Conservation (phyloP, 208 protist species). For the Phytomonas sp. region DNA sequence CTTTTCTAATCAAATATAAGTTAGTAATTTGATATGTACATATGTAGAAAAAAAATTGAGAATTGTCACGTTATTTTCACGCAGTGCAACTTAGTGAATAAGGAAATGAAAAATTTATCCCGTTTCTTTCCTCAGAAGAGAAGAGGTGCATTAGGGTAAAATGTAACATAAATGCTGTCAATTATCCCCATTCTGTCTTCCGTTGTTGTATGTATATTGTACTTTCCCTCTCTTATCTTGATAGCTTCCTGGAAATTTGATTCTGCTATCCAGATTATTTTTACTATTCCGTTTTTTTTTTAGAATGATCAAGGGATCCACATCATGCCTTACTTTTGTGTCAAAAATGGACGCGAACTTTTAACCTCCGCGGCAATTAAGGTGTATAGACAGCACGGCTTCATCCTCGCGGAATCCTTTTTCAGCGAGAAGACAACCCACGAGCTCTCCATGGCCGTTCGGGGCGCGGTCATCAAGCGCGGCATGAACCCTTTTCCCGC, state of each 20-base stretch:
- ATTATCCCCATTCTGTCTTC: neutral
- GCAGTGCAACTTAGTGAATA: neutral
- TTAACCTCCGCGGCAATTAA: slow-evolving; percentile 36
- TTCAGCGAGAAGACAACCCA: slow-evolving; percentile 12
- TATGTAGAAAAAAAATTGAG: neutral
- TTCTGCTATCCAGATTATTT: neutral
- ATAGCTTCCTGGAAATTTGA: neutral
- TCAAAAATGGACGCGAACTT: slow-evolving; percentile 29
- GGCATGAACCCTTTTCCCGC: slow-evolving; percentile 49
- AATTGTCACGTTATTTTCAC: neutral
- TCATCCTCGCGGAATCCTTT: slow-evolving; percentile 41
- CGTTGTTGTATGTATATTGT: neutral
- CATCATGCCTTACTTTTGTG: slow-evolving; percentile 12
- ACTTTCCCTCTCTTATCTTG: slow-evolving; percentile 5
- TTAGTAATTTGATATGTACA: neutral
- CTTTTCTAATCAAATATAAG: neutral
- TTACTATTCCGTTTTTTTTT: neutral
- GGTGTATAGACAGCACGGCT: slow-evolving; percentile 51
- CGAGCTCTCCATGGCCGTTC: slow-evolving; percentile 27
- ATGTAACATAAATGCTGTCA: slow-evolving; percentile 2
- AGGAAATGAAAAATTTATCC: neutral
- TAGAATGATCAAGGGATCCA: slow-evolving; percentile 5
- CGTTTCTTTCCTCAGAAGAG: neutral
- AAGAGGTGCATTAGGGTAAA: neutral
- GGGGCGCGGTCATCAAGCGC: slow-evolving; percentile 18